Evolutionary conservation across 129 eudicot genomes (phyloP).

Genomic region (Pittosporum tobira): DNA sequence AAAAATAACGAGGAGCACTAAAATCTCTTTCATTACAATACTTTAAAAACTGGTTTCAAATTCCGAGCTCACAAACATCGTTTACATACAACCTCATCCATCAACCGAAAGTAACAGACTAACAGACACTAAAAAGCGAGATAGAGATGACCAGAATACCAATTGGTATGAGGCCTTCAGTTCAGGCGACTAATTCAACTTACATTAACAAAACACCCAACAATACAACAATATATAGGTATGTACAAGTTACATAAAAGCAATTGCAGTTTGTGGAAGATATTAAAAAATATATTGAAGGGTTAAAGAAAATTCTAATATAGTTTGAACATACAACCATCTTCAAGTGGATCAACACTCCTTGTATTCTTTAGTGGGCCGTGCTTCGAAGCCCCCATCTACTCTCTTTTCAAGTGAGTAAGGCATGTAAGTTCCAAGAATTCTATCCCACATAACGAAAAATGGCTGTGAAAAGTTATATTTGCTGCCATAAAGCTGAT

Average conservation of each 20-base stretch:
- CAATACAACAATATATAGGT: constrained; percentile 17
- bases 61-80: neutral
- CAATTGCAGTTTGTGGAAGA: constrained; percentile 19
- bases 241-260: constrained; percentile 17
- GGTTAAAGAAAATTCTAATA: constrained; percentile 12
- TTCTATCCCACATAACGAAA: constrained; percentile 77
- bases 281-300: constrained; percentile 1
- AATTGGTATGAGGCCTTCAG: neutral
- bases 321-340: constrained; percentile 13
- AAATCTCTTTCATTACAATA: no score
- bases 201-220: constrained; percentile 6
- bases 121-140: neutral
- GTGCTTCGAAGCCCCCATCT: constrained; percentile 75
- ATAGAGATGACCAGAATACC: neutral
- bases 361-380: constrained; percentile 64
- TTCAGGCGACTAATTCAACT: neutral
- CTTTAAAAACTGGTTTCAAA: no score
- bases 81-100: neutral
- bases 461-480: constrained; percentile 90
- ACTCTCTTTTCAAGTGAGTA: constrained; percentile 59
- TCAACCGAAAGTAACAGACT: neutral
- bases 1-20: no score
- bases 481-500: constrained; percentile 82
- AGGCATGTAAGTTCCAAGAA: constrained; percentile 83
- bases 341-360: constrained; percentile 27